Conservation (phyloP, 208 protist genomes). For the Trypanosoma conorhini region DNA sequence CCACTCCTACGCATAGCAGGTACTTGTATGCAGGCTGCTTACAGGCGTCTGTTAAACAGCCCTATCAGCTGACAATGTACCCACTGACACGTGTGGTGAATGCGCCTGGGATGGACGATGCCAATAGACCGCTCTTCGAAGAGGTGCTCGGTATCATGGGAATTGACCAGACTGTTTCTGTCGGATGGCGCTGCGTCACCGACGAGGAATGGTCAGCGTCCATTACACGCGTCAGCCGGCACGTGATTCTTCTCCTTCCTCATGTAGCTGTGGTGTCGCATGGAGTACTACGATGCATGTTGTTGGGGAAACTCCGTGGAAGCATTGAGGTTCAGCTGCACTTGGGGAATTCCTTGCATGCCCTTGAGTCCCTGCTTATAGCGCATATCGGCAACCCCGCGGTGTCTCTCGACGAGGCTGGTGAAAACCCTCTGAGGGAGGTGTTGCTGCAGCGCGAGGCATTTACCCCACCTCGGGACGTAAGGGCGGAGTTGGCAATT, state of each 20-base stretch:
- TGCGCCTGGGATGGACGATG: constrained; percentile 23
- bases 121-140: constrained; percentile 19
- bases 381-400: background rate
- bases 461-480: background rate
- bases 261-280: constrained; percentile 11
- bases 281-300: constrained; percentile 18
- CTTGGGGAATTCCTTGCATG: constrained; percentile 19
- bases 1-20: background rate
- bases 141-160: constrained; percentile 18
- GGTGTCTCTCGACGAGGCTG: background rate
- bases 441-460: background rate
- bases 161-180: background rate
- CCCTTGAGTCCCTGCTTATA: constrained; percentile 1
- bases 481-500: background rate
- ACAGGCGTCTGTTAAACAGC: background rate
- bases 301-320: constrained; percentile 1
- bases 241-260: constrained; percentile 30
- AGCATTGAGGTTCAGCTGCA: constrained; percentile 20
- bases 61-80: constrained; percentile 22
- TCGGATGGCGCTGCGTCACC: constrained; percentile 13
- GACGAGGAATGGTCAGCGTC: constrained; percentile 13
- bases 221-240: constrained; percentile 8
- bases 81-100: constrained; percentile 25
- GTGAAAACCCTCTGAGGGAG: background rate
- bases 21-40: background rate